Percentiles rank a stretch among this genome's conserved stretches.
Evolutionary conservation across 2,329 filamentous ascomycete genomes (phyloP).

Genomic region (Alternaria brassicae): DNA sequence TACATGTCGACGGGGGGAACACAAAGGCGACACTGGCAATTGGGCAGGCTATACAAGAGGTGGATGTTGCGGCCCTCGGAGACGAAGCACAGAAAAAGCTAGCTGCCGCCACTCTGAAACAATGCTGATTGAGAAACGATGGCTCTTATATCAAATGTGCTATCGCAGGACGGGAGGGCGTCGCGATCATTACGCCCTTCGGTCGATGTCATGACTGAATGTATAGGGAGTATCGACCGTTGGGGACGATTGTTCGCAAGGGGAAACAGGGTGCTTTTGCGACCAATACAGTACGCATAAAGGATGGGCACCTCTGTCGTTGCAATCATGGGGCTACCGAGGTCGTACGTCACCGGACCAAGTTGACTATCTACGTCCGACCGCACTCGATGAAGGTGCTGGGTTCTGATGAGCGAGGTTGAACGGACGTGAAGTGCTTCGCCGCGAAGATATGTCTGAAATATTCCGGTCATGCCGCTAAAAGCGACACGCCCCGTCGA

Average conservation of each 20-base stretch:
- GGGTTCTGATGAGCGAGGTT: background rate
- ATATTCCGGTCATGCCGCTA: background rate
- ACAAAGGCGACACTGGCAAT: slow-evolving; percentile 77
- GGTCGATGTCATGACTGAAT: background rate
- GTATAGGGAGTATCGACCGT: background rate
- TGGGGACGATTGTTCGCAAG: background rate
- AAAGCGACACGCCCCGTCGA: background rate
- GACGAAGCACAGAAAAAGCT: slow-evolving; percentile 74
- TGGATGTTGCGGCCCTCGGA: slow-evolving; percentile 72
- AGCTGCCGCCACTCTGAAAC: slow-evolving; percentile 70
- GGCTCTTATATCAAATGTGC: background rate
- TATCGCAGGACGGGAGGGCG: background rate
- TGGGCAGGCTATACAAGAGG: slow-evolving; percentile 77
- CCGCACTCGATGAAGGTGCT: background rate
- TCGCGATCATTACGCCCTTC: background rate
- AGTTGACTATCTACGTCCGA: background rate
- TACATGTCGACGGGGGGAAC: slow-evolving; percentile 87
- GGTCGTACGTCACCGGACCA: background rate
- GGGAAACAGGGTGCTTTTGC: background rate
- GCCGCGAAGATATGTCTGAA: background rate
- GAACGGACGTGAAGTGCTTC: background rate
- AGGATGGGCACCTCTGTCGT: background rate
- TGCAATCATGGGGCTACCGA: background rate
- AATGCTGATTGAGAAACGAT: slow-evolving; percentile 46
- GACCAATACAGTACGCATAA: background rate